These are phyloP conservation scores for Tubosaeta brunneosetosa DNA, from an alignment of 768 basidiomycete genomes.

Conservation along the genomic window DNA sequence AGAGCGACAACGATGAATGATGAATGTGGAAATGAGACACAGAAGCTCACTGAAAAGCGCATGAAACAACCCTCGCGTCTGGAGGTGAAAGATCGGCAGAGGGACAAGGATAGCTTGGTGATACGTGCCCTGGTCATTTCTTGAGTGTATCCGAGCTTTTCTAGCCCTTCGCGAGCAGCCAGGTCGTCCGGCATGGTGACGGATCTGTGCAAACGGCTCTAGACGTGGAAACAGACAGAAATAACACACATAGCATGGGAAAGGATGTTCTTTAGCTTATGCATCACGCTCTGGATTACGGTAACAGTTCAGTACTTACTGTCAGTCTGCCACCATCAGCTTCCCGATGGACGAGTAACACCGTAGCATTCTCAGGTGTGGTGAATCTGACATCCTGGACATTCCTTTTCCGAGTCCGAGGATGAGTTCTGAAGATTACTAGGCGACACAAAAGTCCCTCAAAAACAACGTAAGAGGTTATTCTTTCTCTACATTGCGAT, in stretches of 20 bases:
- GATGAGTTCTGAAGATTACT: no score
- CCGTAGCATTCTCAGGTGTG: no score
- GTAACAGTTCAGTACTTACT: no score
- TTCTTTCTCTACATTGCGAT: no score
- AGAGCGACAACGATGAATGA: background rate
- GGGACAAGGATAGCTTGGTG: background rate
- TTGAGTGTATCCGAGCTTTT: constrained; percentile 53
- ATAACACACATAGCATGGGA: background rate
- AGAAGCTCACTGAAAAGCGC: constrained; percentile 47
- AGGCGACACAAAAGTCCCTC: no score
- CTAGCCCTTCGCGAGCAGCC: constrained; percentile 33
- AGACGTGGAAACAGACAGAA: background rate
- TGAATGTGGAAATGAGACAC: constrained; percentile 1
- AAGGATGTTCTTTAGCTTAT: background rate
- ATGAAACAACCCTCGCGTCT: constrained; percentile 50
- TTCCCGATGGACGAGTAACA: no score
- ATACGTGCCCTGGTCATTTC: constrained; percentile 47
- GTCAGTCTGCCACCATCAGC: no score
- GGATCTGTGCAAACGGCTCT: background rate
- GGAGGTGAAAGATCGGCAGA: background rate
- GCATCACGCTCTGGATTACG: no score
- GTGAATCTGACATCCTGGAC: no score
- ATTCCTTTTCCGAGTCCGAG: no score
- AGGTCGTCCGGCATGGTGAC: constrained; percentile 10
- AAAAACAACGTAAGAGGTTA: no score